Evolutionary conservation across 2,329 filamentous ascomycete species (phyloP).

Genomic region (Aspergillus sp.): DNA sequence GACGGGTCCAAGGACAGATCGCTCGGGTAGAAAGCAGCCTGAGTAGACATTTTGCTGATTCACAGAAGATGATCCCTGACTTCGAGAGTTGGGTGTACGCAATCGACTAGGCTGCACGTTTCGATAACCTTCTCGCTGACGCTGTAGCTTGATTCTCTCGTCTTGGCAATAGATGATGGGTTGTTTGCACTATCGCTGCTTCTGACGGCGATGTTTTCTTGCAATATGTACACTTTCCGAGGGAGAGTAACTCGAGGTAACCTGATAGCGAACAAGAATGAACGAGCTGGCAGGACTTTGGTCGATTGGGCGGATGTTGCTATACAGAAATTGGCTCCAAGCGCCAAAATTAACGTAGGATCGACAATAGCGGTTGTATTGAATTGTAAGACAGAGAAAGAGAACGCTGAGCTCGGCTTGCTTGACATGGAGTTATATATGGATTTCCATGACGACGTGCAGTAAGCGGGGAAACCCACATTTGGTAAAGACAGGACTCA

Average conservation of each 20-base stretch:
- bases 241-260: no score
- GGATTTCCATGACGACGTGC: not conserved
- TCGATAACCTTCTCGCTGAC: not conserved
- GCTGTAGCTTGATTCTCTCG: no score
- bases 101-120: not conserved
- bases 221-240: not conserved
- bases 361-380: not conserved
- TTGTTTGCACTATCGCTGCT: not conserved
- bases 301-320: no score
- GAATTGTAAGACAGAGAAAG: no score
- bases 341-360: no score
- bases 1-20: not conserved
- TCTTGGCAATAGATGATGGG: not conserved
- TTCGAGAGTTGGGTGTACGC: no score
- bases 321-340: no score
- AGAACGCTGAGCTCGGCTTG: not conserved
- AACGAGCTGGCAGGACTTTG: no score
- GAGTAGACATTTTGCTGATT: not conserved
- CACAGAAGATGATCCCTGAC: no score
- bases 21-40: not conserved
- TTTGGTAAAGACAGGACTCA: not conserved
- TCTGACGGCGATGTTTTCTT: not conserved
- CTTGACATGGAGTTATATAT: not conserved
- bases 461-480: conserved; percentile 1
- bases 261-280: no score